Percentiles rank a stretch among this genome's conserved stretches.
Conservation (phyloP, 2,329 filamentous ascomycete genomes). For the Neofusicoccum laricinum region DNA sequence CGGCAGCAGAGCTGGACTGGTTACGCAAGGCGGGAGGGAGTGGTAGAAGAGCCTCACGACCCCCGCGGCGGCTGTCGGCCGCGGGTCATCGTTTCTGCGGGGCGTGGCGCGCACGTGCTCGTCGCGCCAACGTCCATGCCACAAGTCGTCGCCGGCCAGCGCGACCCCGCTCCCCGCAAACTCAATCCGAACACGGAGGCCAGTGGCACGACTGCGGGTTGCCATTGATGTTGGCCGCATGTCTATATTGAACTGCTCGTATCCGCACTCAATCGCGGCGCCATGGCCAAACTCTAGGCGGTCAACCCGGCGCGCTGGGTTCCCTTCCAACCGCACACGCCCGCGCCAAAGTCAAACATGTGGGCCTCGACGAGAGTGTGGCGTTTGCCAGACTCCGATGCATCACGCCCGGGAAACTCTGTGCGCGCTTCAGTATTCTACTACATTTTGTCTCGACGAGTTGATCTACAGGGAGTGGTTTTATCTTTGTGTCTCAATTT, state of each 20-base stretch:
- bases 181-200: not conserved
- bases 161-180: not conserved
- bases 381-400: not conserved
- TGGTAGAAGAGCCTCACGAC: not conserved
- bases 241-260: not conserved
- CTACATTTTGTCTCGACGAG: slow-evolving; percentile 15
- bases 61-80: not conserved
- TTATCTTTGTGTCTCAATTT: slow-evolving; percentile 16
- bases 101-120: not conserved
- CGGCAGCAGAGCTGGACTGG: not conserved
- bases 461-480: slow-evolving; percentile 14
- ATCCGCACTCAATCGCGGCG: too few species aligned
- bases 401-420: not conserved
- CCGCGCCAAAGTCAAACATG: not conserved
- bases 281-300: not conserved
- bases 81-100: not conserved
- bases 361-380: not conserved
- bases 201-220: not conserved
- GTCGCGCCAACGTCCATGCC: not conserved
- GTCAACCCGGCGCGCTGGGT: not conserved
- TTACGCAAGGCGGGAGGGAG: not conserved
- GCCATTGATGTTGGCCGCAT: not conserved
- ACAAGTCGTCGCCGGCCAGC: not conserved
- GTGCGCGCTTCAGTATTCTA: not conserved
- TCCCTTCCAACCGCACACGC: not conserved